phyloP scores from a whole-genome alignment of 805 yeast species.

The Komagataella pseudopastoris region DNA sequence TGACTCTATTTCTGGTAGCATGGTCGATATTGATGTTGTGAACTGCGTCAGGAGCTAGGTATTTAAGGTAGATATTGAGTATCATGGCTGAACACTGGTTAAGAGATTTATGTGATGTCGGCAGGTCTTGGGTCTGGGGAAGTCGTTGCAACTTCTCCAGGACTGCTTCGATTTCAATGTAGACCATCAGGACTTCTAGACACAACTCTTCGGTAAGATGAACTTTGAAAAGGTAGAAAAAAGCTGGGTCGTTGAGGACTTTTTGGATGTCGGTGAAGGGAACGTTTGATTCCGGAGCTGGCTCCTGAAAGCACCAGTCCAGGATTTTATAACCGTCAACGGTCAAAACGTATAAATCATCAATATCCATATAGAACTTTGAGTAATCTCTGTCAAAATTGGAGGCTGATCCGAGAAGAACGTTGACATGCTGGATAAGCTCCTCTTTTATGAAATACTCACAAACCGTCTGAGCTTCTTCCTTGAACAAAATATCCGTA shows the following conservation, averaged over 20 bases:
- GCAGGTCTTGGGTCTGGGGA: background rate
- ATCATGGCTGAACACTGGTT: constrained; percentile 47
- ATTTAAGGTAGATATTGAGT: constrained; percentile 52
- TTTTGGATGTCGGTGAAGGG: constrained; percentile 15
- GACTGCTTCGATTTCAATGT: constrained; percentile 25
- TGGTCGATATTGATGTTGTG: constrained; percentile 59
- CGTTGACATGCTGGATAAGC: constrained; percentile 30
- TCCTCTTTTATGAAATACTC: constrained; percentile 31
- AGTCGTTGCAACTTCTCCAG: constrained; percentile 5
- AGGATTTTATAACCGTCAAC: constrained; percentile 21
- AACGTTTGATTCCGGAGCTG: background rate
- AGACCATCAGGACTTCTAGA: constrained; percentile 67
- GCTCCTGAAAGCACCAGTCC: background rate
- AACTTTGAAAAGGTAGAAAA: constrained; percentile 50
- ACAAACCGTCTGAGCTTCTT: constrained; percentile 42
- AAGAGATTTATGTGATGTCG: constrained; percentile 17
- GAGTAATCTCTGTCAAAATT: constrained; percentile 4
- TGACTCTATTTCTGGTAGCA: constrained; percentile 27
- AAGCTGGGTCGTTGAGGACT: constrained; percentile 61
- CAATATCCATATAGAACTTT: constrained; percentile 19
- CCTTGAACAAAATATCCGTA: constrained; percentile 46
- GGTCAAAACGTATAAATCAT: constrained; percentile 29
- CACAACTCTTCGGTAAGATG: constrained; percentile 56
- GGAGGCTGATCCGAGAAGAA: constrained; percentile 20
- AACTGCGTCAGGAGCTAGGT: constrained; percentile 53